Conservation (phyloP, 345 rosid genomes). For the Ailanthus altissimus region DNA sequence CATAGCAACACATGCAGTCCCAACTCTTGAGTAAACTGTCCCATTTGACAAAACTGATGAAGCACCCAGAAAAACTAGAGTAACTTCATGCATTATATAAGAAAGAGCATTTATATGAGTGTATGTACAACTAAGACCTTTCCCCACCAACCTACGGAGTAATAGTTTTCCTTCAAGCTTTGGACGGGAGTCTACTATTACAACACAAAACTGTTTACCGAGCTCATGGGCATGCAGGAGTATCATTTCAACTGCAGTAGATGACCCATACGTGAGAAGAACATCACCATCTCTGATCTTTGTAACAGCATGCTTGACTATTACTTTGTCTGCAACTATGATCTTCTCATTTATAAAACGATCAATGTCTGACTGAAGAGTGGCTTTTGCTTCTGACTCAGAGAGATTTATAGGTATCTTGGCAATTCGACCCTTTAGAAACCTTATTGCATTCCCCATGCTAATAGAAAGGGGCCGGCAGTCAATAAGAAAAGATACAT, state of each 20-base stretch:
- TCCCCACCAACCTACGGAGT: slow-evolving; percentile 83
- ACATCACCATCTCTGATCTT: slow-evolving; percentile 94
- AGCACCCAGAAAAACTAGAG: slow-evolving; percentile 90
- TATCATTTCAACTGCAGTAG: slow-evolving; percentile 90
- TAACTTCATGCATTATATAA: slow-evolving; percentile 93
- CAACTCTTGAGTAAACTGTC: slow-evolving; percentile 90
- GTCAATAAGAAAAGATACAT: slow-evolving; percentile 83
- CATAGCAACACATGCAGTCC: slow-evolving; percentile 97
- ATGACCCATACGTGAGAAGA: slow-evolving; percentile 89
- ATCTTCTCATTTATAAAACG: slow-evolving; percentile 84
- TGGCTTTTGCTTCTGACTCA: slow-evolving; percentile 77
- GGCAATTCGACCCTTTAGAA: slow-evolving; percentile 70
- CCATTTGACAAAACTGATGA: slow-evolving; percentile 96
- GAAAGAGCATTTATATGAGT: slow-evolving; percentile 89
- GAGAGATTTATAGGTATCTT: slow-evolving; percentile 65
- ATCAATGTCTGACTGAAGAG: slow-evolving; percentile 72
- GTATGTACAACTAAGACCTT: slow-evolving; percentile 82
- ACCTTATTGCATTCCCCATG: slow-evolving; percentile 94
- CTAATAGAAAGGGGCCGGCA: slow-evolving; percentile 92
- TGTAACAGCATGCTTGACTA: slow-evolving; percentile 81
- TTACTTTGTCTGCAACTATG: slow-evolving; percentile 67
- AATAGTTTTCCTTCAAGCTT: slow-evolving; percentile 86
- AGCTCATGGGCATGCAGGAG: slow-evolving; percentile 83
- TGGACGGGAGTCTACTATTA: slow-evolving; percentile 91
- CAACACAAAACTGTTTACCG: slow-evolving; percentile 77